Percentiles rank a stretch among this genome's conserved stretches.
These are phyloP conservation scores for Coniochaeta prunicola DNA, from an alignment of 2,329 filamentous ascomycete species.

Conservation along the genomic window DNA sequence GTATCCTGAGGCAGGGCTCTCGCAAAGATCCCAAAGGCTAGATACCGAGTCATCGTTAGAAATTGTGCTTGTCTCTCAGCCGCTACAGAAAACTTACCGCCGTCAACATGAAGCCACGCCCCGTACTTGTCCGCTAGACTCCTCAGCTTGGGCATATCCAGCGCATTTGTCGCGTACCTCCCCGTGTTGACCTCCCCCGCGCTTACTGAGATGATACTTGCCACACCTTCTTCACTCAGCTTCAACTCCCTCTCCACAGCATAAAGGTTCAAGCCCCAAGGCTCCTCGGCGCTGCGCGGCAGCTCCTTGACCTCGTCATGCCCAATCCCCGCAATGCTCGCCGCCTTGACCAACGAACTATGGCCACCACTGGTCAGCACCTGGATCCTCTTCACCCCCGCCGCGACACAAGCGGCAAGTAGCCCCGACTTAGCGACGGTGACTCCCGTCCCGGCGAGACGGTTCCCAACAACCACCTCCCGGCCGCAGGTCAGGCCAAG, in stretches of 20 bases:
- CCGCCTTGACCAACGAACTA: conserved; percentile 78
- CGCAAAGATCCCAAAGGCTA: conserved; percentile 79
- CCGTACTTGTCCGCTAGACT: conserved; percentile 63
- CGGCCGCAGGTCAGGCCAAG: conserved; percentile 63
- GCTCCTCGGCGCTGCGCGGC: conserved; percentile 38
- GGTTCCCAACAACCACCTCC: conserved; percentile 50
- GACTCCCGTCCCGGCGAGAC: conserved; percentile 18
- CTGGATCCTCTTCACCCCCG: conserved; percentile 61
- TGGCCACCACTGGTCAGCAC: conserved; percentile 77
- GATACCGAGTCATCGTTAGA: not conserved
- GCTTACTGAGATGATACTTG: conserved; percentile 73
- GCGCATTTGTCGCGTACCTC: conserved; percentile 58
- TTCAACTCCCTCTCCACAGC: conserved; percentile 54
- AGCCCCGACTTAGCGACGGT: conserved; percentile 66
- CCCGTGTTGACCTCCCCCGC: conserved; percentile 90
- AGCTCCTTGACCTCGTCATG: conserved; percentile 59
- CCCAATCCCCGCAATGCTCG: conserved; percentile 74
- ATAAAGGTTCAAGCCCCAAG: conserved; percentile 64
- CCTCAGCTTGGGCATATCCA: conserved; percentile 56
- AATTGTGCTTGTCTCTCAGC: not conserved
- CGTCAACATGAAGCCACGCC: conserved; percentile 87
- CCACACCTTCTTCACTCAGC: conserved; percentile 35
- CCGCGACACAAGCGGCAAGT: conserved; percentile 54
- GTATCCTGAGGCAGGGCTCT: conserved; percentile 49
- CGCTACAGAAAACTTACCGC: conserved; percentile 37